Conservation (phyloP, 345 rosid species). For the Gynandropsis gynandra region DNA sequence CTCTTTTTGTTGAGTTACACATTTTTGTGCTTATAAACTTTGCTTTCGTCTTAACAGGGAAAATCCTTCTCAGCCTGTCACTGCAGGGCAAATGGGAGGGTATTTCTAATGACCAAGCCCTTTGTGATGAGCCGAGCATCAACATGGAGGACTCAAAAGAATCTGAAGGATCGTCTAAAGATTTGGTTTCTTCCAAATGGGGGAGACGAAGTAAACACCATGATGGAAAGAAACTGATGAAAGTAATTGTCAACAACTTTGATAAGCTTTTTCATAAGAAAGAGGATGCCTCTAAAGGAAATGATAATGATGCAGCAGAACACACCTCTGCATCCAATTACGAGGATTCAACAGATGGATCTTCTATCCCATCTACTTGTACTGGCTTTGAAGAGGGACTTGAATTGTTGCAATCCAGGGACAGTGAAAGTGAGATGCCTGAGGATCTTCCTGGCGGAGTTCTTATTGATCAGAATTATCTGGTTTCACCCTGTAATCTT, state of each 20-base stretch:
- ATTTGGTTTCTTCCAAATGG: constrained; percentile 30
- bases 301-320: constrained; percentile 35
- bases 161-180: constrained; percentile 23
- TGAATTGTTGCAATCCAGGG: constrained; percentile 41
- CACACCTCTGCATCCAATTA: constrained; percentile 45
- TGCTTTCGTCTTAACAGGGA: constrained; percentile 42
- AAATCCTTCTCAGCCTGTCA: constrained; percentile 57
- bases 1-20: constrained; percentile 1
- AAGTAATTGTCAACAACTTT: constrained; percentile 37
- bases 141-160: constrained; percentile 30
- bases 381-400: constrained; percentile 60
- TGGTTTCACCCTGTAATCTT: constrained; percentile 36
- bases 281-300: constrained; percentile 32
- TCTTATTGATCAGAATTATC: constrained; percentile 55
- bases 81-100: constrained; percentile 40
- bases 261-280: constrained; percentile 59
- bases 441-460: constrained; percentile 66
- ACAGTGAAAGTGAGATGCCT: constrained; percentile 39
- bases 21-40: constrained; percentile 2
- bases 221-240: constrained; percentile 62
- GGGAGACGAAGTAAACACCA: constrained; percentile 37
- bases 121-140: constrained; percentile 27
- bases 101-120: constrained; percentile 22
- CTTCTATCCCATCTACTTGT: constrained; percentile 24
- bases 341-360: constrained; percentile 55